A percentile compares a stretch with the other conserved stretches of the same genome.
Conservation (phyloP, 2,329 filamentous ascomycete genomes). For the Exophiala alcalophila region DNA sequence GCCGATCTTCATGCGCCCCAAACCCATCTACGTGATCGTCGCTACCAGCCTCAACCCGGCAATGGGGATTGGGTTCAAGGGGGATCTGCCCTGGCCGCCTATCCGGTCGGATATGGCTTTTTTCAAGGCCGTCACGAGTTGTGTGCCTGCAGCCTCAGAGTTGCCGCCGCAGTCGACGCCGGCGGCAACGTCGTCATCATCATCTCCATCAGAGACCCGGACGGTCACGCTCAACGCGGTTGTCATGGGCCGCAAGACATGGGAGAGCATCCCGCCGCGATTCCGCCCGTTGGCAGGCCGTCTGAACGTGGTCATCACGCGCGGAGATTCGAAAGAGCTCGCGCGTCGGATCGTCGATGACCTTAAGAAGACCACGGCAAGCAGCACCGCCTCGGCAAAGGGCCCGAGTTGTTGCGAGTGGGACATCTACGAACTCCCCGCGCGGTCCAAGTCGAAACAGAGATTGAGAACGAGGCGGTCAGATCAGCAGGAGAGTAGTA, state of each 20-base stretch:
- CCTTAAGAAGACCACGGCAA: constrained; percentile 34
- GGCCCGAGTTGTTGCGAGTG: too few species aligned
- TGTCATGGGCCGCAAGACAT: constrained; percentile 97
- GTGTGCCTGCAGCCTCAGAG: constrained; percentile 15
- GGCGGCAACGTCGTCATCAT: constrained; percentile 34
- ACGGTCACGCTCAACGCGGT: constrained; percentile 65
- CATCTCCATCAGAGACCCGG: constrained; percentile 22
- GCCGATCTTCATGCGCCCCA: constrained; percentile 21
- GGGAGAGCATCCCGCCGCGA: constrained; percentile 77
- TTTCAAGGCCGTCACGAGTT: constrained; percentile 80
- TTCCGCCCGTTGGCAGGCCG: constrained; percentile 78
- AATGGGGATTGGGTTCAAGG: constrained; percentile 80
- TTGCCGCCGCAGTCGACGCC: too few species aligned
- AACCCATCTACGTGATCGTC: constrained; percentile 31
- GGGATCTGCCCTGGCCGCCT: constrained; percentile 82
- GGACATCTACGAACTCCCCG: constrained; percentile 2
- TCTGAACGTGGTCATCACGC: constrained; percentile 76
- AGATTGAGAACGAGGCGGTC: not conserved
- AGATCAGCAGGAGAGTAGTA: not conserved
- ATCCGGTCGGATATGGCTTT: constrained; percentile 91
- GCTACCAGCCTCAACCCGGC: constrained; percentile 67
- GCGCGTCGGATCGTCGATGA: constrained; percentile 36
- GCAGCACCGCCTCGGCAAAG: constrained; percentile 11
- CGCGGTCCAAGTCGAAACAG: not conserved
- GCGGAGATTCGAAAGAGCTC: constrained; percentile 36